Percentiles rank a stretch among this genome's conserved stretches.
phyloP scores from a whole-genome alignment of 345 rosid species.

The Iberis pinnata region DNA sequence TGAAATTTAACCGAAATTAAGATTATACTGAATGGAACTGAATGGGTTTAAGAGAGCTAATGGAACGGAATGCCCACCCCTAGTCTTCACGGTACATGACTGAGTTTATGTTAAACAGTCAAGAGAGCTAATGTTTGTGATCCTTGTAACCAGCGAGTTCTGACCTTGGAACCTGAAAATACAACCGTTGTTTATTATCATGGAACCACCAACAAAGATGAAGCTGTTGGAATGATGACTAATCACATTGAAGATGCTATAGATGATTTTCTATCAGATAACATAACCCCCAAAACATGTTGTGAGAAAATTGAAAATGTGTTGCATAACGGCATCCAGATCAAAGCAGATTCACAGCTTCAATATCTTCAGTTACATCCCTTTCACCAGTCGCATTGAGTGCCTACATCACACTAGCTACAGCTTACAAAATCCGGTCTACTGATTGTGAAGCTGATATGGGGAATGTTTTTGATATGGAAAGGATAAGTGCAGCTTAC shows the following conservation, averaged over 20 bases:
- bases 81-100: background rate
- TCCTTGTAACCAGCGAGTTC: constrained; percentile 40
- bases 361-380: constrained; percentile 43
- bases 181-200: constrained; percentile 23
- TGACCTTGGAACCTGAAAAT: constrained; percentile 19
- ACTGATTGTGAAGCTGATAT: constrained; percentile 24
- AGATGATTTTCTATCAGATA: constrained; percentile 43
- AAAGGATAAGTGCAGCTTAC: constrained; percentile 58
- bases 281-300: constrained; percentile 46
- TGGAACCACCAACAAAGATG: constrained; percentile 27
- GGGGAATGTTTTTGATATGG: constrained; percentile 36
- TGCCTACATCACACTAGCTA: constrained; percentile 57
- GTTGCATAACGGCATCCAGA: constrained; percentile 36
- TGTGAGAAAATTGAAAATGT: constrained; percentile 56
- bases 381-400: constrained; percentile 50
- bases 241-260: constrained; percentile 45
- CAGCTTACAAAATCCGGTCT: constrained; percentile 55
- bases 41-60: no score
- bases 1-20: no score
- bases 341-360: constrained; percentile 20
- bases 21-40: no score
- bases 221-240: constrained; percentile 33
- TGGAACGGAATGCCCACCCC: no score
- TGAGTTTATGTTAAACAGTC: background rate
- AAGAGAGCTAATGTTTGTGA: background rate